Evolutionary conservation across 2,329 filamentous ascomycete genomes (phyloP), one percentile per base, ranked within the genome.

Genomic region (Paramyrothecium sp.): DNA sequence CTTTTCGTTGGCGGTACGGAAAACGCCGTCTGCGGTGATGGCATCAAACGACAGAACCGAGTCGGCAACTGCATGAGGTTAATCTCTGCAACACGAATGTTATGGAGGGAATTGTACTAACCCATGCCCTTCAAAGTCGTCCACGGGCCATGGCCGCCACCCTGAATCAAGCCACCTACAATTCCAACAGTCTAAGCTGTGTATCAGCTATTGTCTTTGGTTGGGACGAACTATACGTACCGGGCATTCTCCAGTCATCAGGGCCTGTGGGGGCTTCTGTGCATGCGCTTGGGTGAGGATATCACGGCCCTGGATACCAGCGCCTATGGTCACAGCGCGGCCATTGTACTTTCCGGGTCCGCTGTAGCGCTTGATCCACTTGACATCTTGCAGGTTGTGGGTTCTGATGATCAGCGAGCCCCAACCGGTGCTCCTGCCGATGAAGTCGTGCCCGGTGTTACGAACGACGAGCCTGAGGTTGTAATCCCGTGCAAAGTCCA

Each of bases 141-240:
- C 50, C 50, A 67, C 0, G 78, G 73, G 0, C 75, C 77, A 62
- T 87, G 84, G 0, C 85, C 85, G 13, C 83, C 85, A 4, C 84
- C 85, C 67, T 85, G 82, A 1, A 78, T 78, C 58, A 84, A 86
- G 2, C 85, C 85, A 19, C 85, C 86, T 1, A 82, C 79, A 8
- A 85, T 66, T 10, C 85, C 85, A 3, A 88, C 84, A 0, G 81
- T 78, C 78, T 51, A 26, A 30, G 26, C 26, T 30, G 5, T 10
- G 10, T 4, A 10, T 33, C 21, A 51, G 13, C 22, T 8, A 30
- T 33, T 20, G 5, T 19, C 22, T 44, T 44, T 33, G 16, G 26
- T 10, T 30, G 26, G 26, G 26, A 30, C 10, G 5, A 4, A 30
- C 26, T 30, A 19, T 34, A 30, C 50, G 30, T 17, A 51, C 50